Base-by-base conservation (phyloP, 768 basidiomycete species). In the Tulasnella sp. region DNA sequence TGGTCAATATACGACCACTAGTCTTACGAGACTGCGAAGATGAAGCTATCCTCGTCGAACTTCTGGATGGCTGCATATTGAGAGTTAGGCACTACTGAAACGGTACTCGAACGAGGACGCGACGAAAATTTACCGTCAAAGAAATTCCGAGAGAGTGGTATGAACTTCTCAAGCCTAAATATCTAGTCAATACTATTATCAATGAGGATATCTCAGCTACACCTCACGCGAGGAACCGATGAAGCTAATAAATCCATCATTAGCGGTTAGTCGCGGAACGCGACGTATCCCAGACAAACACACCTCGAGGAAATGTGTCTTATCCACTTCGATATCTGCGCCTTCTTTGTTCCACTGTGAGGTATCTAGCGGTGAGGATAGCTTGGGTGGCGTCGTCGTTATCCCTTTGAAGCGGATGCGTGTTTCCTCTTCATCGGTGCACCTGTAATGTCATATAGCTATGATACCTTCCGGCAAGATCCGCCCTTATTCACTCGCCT, bases 401-500 rank as follows among this genome's bases (percentile, higher is more conserved):
- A 59, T 12, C 26, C 52, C 29, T 29, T 59, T 59, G 26, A 29
- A 59, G 11, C 52, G 37, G 44, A 70, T 32, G n/a, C 47, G 12
- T 7, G 35, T 16, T 16, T 37, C 44, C 19, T 17, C 26, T n/a
- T 19, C 19, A 22, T n/a, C 17, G 19, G 32, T 22, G 12, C 26
- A 70, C 59, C 59, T 44, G 5, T 17, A 36, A 35, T 16, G 2
- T 29, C n/a, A 69, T 8, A 42, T 14, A n/a, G 9, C 29, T 6
- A 16, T 6, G 1, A 4, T 19, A 42, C 36, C 19, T 6, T 44
- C 11, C 11, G 26, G 16, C 29, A n/a, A 32, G 4, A 4, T 59
- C 22, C 32, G 41, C 19, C 52, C 42, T 22, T 35, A 12, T 36
- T 12, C 19, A 19, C 71, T 3, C 32, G 86, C 88, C 88, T 82